These are phyloP conservation scores for Andrographis paniculata DNA, from an alignment of 305 asterid species.

Conservation along the genomic window DNA sequence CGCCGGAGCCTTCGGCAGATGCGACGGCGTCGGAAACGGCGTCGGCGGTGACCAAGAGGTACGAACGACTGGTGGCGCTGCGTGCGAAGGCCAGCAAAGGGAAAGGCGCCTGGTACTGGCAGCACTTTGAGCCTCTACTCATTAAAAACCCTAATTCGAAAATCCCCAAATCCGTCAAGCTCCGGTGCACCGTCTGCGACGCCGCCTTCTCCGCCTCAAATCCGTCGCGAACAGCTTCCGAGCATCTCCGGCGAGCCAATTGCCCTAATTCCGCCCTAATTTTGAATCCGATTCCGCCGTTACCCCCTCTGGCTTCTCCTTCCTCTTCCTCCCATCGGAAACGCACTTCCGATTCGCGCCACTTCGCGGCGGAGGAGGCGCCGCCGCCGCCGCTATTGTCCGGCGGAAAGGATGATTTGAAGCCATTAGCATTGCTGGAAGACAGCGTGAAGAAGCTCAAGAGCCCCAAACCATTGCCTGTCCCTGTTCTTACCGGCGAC, in stretches of 20 bases:
- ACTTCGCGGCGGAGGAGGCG: too few species aligned
- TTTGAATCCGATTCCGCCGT: conserved; percentile 34
- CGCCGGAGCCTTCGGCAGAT: too few species aligned
- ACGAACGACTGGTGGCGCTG: conserved; percentile 40
- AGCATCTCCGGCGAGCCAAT: conserved; percentile 38
- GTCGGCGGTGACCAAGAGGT: conserved; percentile 38
- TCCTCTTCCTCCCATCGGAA: conserved; percentile 52
- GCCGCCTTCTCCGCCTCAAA: conserved; percentile 54
- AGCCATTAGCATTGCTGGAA: conserved; percentile 73
- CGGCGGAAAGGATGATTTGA: conserved; percentile 85
- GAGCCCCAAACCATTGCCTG: conserved; percentile 54
- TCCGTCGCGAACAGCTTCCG: conserved; percentile 30
- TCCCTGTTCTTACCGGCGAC: conserved; percentile 42
- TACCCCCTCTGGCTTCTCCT: conserved; percentile 70
- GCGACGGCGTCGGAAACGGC: conserved; percentile 36
- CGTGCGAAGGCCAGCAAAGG: conserved; percentile 53
- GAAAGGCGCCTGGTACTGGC: conserved; percentile 72
- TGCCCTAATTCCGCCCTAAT: conserved; percentile 44
- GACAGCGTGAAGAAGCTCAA: conserved; percentile 79
- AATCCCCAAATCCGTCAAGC: conserved; percentile 54
- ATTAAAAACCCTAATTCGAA: conserved; percentile 35
- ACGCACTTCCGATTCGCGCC: conserved; percentile 34
- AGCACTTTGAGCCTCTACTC: conserved; percentile 52
- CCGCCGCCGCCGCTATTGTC: conserved; percentile 44
- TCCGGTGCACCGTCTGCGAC: conserved; percentile 44